Evolutionary conservation across 2,329 filamentous ascomycete genomes (phyloP).

Genomic region (Fusarium xyrophilum): DNA sequence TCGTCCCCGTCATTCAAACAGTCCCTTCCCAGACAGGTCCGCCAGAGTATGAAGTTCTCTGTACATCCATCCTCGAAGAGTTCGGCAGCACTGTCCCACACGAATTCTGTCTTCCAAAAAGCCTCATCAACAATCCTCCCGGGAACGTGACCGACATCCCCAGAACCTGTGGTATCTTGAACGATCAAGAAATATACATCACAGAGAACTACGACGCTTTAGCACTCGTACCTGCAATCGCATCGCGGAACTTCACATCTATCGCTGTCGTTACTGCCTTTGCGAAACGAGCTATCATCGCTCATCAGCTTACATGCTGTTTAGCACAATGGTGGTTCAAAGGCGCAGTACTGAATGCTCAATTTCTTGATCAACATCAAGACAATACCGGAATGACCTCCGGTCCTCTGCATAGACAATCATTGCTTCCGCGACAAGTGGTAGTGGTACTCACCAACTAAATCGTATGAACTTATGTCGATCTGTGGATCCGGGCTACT

Average conservation of each 20-base stretch:
- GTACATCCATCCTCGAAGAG: background rate
- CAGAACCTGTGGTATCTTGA: constrained; percentile 51
- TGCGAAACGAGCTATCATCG: constrained; percentile 58
- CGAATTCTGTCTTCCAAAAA: background rate
- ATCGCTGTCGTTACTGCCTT: constrained; percentile 56
- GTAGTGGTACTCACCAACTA: background rate
- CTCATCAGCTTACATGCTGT: constrained; percentile 63
- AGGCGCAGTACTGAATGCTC: constrained; percentile 52
- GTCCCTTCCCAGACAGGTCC: background rate
- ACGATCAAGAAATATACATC: constrained; percentile 54
- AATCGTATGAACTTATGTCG: background rate
- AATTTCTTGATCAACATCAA: constrained; percentile 52
- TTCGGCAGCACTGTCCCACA: background rate
- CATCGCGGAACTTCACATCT: constrained; percentile 45
- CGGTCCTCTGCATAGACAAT: constrained; percentile 29
- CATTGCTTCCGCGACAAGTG: background rate
- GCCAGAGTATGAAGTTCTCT: background rate
- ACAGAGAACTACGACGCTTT: constrained; percentile 56
- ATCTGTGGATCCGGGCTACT: background rate
- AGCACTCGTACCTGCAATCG: constrained; percentile 50
- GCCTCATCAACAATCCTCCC: constrained; percentile 17
- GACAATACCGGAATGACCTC: constrained; percentile 43
- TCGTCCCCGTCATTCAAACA: background rate
- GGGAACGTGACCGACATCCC: constrained; percentile 24
- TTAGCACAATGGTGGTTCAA: constrained; percentile 61